Evolutionary conservation across 176 grass and related monocot genomes (phyloP).

Genomic region (Zoysia japonica): DNA sequence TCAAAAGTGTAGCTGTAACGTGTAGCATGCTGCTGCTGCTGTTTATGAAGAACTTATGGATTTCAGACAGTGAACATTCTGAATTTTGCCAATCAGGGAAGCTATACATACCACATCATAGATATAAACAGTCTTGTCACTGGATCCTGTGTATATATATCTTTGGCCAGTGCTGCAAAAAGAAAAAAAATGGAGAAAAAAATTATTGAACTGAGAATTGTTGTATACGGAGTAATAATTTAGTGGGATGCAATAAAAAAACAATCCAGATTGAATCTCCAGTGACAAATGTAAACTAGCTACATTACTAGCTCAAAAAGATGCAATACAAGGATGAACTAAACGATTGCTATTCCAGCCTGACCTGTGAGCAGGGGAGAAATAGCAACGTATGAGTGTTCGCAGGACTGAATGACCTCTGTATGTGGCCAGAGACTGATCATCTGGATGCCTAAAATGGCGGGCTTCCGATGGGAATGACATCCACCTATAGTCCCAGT

Average conservation of each 20-base stretch:
- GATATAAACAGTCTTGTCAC: conserved; percentile 65
- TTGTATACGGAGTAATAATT: not conserved
- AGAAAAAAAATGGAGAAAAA: conserved; percentile 9
- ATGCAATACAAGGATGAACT: not conserved
- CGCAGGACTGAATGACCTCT: conserved; percentile 84
- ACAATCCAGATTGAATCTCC: not conserved
- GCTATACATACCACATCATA: conserved; percentile 64
- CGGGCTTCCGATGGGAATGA: conserved; percentile 56
- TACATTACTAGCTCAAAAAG: conserved; percentile 13
- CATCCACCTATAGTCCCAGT: conserved; percentile 91
- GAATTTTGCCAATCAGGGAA: not conserved
- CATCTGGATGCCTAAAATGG: conserved; percentile 60
- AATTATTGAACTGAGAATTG: conserved; percentile 7
- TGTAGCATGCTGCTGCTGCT: not conserved
- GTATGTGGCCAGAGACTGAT: conserved; percentile 83
- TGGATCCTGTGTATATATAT: conserved; percentile 91
- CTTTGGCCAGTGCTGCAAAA: conserved; percentile 77
- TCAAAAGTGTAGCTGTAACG: not conserved
- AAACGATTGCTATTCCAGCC: conserved; percentile 5
- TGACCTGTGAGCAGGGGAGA: conserved; percentile 86
- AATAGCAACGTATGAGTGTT: conserved; percentile 94
- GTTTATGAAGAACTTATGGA: not conserved
- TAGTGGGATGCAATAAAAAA: not conserved
- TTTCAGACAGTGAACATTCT: too few species aligned
- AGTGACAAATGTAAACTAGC: not conserved